These are phyloP conservation scores for Tetrahymena elliotti DNA, from an alignment of 73 alveolate genomes.

Conservation along the genomic window DNA sequence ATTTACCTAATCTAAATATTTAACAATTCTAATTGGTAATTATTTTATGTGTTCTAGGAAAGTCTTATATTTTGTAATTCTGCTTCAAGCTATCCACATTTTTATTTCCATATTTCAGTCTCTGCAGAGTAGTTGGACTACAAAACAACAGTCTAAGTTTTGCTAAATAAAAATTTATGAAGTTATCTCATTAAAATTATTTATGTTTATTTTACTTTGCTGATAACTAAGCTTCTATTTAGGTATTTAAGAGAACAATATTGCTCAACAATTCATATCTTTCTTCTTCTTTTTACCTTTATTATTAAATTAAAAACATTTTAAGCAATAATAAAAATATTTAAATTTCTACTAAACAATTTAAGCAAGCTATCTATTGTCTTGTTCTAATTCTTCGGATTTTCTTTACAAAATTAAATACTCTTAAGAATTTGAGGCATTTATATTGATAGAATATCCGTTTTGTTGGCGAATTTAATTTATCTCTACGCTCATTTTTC, in stretches of 20 bases:
- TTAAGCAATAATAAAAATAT: background rate
- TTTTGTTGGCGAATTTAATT: background rate
- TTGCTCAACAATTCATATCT: background rate
- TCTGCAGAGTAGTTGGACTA: background rate
- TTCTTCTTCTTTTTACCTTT: background rate
- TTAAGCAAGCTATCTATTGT: background rate
- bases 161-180: background rate
- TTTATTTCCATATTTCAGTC: background rate
- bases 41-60: background rate
- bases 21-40: background rate
- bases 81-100: background rate
- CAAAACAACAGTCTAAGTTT: background rate
- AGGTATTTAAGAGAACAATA: background rate
- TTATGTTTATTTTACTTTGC: background rate
- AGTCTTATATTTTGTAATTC: background rate
- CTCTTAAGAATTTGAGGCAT: background rate
- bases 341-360: background rate
- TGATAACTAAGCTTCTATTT: background rate
- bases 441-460: background rate
- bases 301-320: background rate
- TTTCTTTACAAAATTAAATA: background rate
- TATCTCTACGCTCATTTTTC: background rate
- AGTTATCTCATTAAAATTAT: background rate
- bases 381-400: background rate
- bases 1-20: background rate